phyloP scores from a whole-genome alignment of 169 alveolate species.

The Fabrea salina region DNA sequence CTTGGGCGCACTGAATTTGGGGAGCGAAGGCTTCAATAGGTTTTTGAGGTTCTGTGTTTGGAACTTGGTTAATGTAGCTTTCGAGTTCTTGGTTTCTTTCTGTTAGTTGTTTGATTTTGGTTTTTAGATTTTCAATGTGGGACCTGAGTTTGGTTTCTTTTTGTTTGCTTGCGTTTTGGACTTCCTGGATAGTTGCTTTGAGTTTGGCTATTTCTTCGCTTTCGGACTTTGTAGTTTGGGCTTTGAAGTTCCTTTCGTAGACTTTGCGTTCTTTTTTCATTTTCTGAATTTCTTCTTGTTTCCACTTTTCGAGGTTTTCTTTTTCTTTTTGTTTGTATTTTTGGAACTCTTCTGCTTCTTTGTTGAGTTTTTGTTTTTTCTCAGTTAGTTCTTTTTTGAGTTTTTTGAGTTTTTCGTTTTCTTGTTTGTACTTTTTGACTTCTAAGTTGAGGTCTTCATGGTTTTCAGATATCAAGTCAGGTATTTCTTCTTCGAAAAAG shows the following conservation, averaged over 20 bases:
- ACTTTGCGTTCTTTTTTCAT: not conserved
- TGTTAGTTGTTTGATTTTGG: not conserved
- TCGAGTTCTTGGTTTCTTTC: not conserved
- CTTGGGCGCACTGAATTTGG: not conserved
- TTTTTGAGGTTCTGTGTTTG: not conserved
- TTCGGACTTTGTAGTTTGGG: not conserved
- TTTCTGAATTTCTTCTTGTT: conserved; percentile 27
- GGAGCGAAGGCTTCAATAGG: not conserved
- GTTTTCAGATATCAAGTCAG: too few relatives aligned
- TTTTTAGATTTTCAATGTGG: not conserved
- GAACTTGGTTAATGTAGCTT: not conserved
- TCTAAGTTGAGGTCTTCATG: too few relatives aligned
- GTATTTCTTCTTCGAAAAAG: too few relatives aligned
- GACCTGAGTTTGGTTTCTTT: not conserved
- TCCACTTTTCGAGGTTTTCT: conserved; percentile 25
- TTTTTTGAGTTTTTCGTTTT: conserved; percentile 12
- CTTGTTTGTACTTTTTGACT: not conserved
- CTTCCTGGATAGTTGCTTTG: not conserved
- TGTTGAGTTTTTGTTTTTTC: not conserved
- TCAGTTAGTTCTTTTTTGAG: not conserved
- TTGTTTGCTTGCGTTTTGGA: not conserved
- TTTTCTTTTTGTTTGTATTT: not conserved
- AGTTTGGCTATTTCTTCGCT: conserved; percentile 12
- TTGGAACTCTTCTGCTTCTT: not conserved
- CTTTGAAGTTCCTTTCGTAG: not conserved